phyloP scores from a whole-genome alignment of 2,329 filamentous ascomycete species.

The Fusarium sp. region DNA sequence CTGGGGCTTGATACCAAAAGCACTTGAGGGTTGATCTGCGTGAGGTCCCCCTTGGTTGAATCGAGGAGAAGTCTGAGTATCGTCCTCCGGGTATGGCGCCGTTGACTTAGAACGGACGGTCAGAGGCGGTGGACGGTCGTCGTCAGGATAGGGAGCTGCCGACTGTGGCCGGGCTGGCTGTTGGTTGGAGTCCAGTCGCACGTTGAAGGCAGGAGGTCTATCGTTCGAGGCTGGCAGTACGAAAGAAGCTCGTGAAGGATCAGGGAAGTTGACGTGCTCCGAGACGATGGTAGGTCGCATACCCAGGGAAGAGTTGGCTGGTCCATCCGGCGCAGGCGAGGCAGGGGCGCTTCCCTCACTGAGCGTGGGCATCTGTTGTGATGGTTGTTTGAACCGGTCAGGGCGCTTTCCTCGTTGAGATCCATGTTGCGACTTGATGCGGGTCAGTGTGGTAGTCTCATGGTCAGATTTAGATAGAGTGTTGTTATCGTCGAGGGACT shows the following conservation, averaged over 20 bases:
- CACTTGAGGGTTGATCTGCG: slow-evolving; percentile 62
- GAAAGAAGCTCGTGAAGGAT: slow-evolving; percentile 57
- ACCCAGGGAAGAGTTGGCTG: slow-evolving; percentile 53
- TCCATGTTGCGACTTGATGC: slow-evolving; percentile 85
- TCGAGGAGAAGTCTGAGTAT: slow-evolving; percentile 54
- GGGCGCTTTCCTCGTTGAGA: slow-evolving; percentile 72
- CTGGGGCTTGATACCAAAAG: slow-evolving; percentile 66
- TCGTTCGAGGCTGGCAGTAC: slow-evolving; percentile 47
- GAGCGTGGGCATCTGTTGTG: slow-evolving; percentile 61
- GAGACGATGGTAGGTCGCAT: slow-evolving; percentile 52
- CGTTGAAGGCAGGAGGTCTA: slow-evolving; percentile 62
- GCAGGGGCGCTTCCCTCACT: slow-evolving; percentile 54
- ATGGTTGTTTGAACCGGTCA: slow-evolving; percentile 66
- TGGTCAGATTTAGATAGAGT: slow-evolving; percentile 91
- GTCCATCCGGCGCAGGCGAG: slow-evolving; percentile 44
- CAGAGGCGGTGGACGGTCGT: slow-evolving; percentile 68
- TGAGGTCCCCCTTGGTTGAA: slow-evolving; percentile 60
- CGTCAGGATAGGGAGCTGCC: slow-evolving; percentile 76
- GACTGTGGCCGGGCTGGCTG: slow-evolving; percentile 60
- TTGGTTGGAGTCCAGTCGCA: slow-evolving; percentile 57
- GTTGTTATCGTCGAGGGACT: slow-evolving; percentile 84
- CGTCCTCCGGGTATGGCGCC: slow-evolving; percentile 77
- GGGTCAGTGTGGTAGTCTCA: slow-evolving; percentile 87
- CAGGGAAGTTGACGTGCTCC: slow-evolving; percentile 58
- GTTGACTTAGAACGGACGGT: slow-evolving; percentile 58